Percentiles rank a stretch among this genome's conserved stretches.
phyloP scores from a whole-genome alignment of 2,329 filamentous ascomycete species.

The Neocucurbitaria cava region DNA sequence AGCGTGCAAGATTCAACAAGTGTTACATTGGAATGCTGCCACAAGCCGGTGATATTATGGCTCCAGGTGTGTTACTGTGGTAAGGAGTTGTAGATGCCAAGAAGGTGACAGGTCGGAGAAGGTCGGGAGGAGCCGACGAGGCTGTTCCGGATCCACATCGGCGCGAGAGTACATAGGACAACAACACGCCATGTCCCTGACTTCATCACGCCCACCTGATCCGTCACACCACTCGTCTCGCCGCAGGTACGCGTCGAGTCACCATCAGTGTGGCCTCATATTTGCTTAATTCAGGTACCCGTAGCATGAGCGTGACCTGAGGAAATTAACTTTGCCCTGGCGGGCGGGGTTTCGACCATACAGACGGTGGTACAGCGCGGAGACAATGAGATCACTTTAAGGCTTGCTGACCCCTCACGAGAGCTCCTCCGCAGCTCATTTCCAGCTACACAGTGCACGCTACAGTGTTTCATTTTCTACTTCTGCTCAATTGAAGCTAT shows the following conservation, averaged over 20 bases:
- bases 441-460: slow-evolving; percentile 13
- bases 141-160: slow-evolving; percentile 17
- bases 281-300: slow-evolving; percentile 14
- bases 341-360: slow-evolving; percentile 33
- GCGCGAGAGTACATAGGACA: slow-evolving; percentile 7
- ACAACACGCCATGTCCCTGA: slow-evolving; percentile 26
- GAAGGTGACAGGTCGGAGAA: slow-evolving; percentile 9
- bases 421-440: slow-evolving; percentile 28
- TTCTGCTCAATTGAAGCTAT: slow-evolving; percentile 8
- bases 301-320: slow-evolving; percentile 43
- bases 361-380: slow-evolving; percentile 20
- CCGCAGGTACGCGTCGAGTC: slow-evolving; percentile 19
- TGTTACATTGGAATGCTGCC: too few relatives aligned
- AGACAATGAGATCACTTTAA: slow-evolving; percentile 47
- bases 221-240: slow-evolving; percentile 27
- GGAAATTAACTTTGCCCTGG: slow-evolving; percentile 21
- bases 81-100: not conserved
- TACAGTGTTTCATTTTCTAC: slow-evolving; percentile 1
- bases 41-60: not conserved
- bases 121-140: slow-evolving; percentile 7
- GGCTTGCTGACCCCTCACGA: slow-evolving; percentile 43
- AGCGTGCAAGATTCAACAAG: too few relatives aligned
- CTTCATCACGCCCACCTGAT: slow-evolving; percentile 30
- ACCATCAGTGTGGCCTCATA: slow-evolving; percentile 12
- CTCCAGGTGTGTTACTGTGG: not conserved